A percentile compares a stretch with the other conserved stretches of the same genome.
Evolutionary conservation across 108 stramenopile species (phyloP).

Genomic region (Cyclotella sp.): DNA sequence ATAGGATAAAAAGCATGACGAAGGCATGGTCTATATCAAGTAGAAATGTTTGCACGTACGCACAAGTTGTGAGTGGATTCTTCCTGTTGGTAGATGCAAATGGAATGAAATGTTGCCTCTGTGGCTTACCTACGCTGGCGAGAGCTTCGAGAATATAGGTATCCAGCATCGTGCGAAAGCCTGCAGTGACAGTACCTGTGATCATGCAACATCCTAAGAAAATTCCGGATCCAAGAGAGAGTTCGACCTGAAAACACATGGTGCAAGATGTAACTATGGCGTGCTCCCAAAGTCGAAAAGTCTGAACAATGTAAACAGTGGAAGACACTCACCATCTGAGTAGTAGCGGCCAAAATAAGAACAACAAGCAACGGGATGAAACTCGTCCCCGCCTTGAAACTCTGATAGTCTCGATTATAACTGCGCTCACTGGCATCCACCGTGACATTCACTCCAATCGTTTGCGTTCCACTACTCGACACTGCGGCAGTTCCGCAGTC

Average conservation of each 20-base stretch:
- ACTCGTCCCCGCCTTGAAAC: slow-evolving; percentile 54
- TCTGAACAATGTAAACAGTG: not conserved
- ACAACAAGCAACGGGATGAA: slow-evolving; percentile 57
- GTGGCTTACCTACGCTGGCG: slow-evolving; percentile 20
- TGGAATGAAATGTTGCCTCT: no score
- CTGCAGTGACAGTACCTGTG: slow-evolving; percentile 32
- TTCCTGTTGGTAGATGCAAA: not conserved
- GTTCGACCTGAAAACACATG: slow-evolving; percentile 33
- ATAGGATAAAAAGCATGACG: slow-evolving; percentile 58
- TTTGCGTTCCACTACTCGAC: slow-evolving; percentile 19
- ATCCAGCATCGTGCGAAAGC: slow-evolving; percentile 57
- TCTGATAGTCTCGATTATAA: slow-evolving; percentile 38
- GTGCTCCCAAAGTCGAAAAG: not conserved
- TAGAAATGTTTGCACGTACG: not conserved
- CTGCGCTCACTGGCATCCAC: slow-evolving; percentile 1
- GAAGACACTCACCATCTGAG: slow-evolving; percentile 37
- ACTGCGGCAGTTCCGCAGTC: slow-evolving; percentile 10
- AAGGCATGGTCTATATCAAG: slow-evolving; percentile 23
- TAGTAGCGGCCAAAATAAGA: slow-evolving; percentile 50
- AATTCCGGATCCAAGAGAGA: slow-evolving; percentile 54
- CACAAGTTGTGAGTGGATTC: not conserved
- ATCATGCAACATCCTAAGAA: slow-evolving; percentile 67
- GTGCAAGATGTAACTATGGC: slow-evolving; percentile 2
- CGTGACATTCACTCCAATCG: slow-evolving; percentile 25
- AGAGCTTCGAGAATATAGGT: slow-evolving; percentile 59